Evolutionary conservation across 805 yeast genomes (phyloP), one percentile per base, ranked within the genome.

Genomic region (Lipomyces mesembrius): DNA sequence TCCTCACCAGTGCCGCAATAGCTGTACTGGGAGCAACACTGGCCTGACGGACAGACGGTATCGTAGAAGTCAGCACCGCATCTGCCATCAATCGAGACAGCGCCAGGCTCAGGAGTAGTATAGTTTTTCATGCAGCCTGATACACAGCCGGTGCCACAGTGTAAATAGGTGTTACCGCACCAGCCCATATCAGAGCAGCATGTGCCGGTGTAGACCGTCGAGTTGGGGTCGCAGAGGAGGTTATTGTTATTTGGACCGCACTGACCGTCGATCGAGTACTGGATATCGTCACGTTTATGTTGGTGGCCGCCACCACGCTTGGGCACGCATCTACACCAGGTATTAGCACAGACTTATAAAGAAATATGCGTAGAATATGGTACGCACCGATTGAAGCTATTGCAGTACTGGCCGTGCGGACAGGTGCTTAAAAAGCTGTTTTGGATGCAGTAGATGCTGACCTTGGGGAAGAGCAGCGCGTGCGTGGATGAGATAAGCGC

Each of bases 11-110:
- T 27, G 25, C 69, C 69, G 35, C 69, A 66, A n/a, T 66, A 62
- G 17, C 67, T 64, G n/a, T 63, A 60, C 49, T 62, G 59, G 12
- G 69, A 66, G 43, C 69, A 66, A 53, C 69, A 66, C n/a, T 46
- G 39, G 12, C 68, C 70, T 4, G 29, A 49, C 2, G 59, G 39
- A 55, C 70, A 66, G 35, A 56, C 63, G 25, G 63, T 61, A 17
- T 34, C 62, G n/a, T 63, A 69, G 35, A 32, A 32, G 4, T 29
- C 34, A 14, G 66, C 34, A 3, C 70, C 70, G 37, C 70, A 67
- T 4, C 59, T 59, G n/a, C 70, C 70, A 20, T 67, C 66, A n/a
- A 55, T 51, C 32, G 70, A 60, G 32, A 60, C 53, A 14, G 3
- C 49, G 8, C 58, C 59, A 32, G 59, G 17, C 27, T 43, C 6